A percentile compares a stretch with the other conserved stretches of the same genome.
These are phyloP conservation scores for Leptomonas pyrrhocoris DNA, from an alignment of 208 protist genomes.

Conservation along the genomic window DNA sequence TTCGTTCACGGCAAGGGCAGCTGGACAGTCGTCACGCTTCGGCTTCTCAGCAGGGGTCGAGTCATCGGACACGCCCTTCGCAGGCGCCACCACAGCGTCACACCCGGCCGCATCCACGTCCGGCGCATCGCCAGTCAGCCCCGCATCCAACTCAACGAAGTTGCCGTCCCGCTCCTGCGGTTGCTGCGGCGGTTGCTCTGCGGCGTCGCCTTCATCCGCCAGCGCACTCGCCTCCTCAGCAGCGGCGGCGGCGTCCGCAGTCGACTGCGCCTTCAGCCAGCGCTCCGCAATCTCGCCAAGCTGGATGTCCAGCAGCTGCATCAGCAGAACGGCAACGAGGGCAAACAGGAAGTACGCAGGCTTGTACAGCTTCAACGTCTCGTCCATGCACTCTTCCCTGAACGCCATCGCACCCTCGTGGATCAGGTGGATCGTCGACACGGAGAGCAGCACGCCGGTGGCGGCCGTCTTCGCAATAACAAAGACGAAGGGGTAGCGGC, in stretches of 20 bases:
- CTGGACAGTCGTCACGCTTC: not conserved
- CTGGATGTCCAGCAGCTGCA: constrained; percentile 60
- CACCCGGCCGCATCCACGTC: not conserved
- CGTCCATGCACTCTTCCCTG: constrained; percentile 44
- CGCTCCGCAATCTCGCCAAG: constrained; percentile 43
- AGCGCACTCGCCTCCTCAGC: not conserved
- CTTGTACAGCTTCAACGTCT: constrained; percentile 36
- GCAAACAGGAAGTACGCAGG: constrained; percentile 63
- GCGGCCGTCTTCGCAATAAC: constrained; percentile 50
- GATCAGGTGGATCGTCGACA: constrained; percentile 63
- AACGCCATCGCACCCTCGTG: constrained; percentile 44
- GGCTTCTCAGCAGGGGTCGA: not conserved
- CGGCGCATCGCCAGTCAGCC: not conserved
- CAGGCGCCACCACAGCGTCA: not conserved
- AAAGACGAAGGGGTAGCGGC: constrained; percentile 52
- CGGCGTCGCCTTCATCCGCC: not conserved
- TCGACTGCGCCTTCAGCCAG: constrained; percentile 29
- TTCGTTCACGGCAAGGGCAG: not conserved
- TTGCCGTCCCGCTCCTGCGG: not conserved
- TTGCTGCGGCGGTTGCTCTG: not conserved
- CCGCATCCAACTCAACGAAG: not conserved
- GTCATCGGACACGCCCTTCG: not conserved
- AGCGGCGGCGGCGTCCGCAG: not conserved
- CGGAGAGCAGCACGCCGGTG: constrained; percentile 67
- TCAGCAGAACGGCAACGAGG: constrained; percentile 51